Evolutionary conservation across 2,329 filamentous ascomycete genomes (phyloP).

Genomic region (Cercospora zeina): DNA sequence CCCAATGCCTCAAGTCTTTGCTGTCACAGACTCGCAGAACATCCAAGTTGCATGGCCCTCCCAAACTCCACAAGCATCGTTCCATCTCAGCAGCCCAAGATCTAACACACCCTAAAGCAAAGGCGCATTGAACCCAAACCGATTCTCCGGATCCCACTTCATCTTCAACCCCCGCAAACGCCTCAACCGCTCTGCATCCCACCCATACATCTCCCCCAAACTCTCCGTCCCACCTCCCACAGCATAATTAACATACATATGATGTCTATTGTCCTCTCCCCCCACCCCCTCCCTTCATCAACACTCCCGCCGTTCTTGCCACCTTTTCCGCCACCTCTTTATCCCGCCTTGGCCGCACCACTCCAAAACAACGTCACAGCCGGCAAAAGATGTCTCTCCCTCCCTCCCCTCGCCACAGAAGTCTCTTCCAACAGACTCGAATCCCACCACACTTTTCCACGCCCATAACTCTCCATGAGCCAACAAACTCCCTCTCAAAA

Average conservation of each 20-base stretch:
- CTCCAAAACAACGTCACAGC: slow-evolving; percentile 4
- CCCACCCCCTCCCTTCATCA: not conserved
- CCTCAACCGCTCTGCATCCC: not conserved
- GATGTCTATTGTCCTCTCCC: not conserved
- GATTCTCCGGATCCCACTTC: not conserved
- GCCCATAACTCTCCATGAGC: not conserved
- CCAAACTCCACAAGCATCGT: too few species aligned
- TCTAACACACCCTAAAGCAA: not conserved
- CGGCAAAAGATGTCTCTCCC: not conserved
- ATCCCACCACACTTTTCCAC: not conserved
- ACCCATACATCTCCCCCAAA: slow-evolving; percentile 7
- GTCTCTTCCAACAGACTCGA: not conserved
- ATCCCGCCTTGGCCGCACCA: not conserved
- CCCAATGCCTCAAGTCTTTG: too few species aligned
- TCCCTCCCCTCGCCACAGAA: slow-evolving; percentile 2
- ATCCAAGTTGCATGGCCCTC: too few species aligned
- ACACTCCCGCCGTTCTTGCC: not conserved
- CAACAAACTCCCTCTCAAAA: not conserved
- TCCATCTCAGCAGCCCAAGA: too few species aligned
- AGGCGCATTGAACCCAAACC: slow-evolving; percentile 14
- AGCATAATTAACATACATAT: slow-evolving; percentile 9
- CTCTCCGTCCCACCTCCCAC: not conserved
- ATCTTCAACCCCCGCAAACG: not conserved
- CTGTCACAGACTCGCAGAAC: too few species aligned
- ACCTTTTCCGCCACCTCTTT: not conserved